Conservation (phyloP, 163 green algal species). For the Volvox carteri region DNA sequence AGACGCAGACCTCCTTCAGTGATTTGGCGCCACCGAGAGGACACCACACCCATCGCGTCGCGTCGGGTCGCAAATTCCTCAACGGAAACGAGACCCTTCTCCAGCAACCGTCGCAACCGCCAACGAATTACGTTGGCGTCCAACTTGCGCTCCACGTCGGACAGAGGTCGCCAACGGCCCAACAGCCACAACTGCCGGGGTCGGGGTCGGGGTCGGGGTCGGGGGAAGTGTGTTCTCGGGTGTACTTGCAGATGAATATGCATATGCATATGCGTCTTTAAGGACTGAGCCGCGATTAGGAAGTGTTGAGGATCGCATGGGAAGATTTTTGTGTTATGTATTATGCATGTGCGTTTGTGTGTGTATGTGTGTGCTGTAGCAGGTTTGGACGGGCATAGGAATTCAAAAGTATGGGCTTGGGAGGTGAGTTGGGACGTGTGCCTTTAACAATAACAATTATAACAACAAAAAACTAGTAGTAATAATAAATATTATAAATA, state of each 20-base stretch:
- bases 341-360: too few relatives aligned
- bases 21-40: background rate
- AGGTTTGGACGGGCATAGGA: background rate
- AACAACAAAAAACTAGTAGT: background rate
- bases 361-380: background rate
- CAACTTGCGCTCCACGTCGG: background rate
- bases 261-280: background rate
- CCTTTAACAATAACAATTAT: background rate
- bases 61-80: background rate
- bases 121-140: slow-evolving; percentile 3
- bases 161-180: background rate
- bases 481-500: background rate
- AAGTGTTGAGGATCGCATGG: too few relatives aligned
- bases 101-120: slow-evolving; percentile 7
- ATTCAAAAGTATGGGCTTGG: background rate
- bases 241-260: background rate
- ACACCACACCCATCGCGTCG: background rate
- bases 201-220: background rate
- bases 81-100: background rate
- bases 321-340: too few relatives aligned
- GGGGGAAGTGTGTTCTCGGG: background rate
- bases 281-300: too few relatives aligned
- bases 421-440: background rate
- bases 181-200: slow-evolving; percentile 16
- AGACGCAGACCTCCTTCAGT: background rate